Evolutionary conservation across 306 rosid species (phyloP).

Genomic region (Dicorynia guianensis): DNA sequence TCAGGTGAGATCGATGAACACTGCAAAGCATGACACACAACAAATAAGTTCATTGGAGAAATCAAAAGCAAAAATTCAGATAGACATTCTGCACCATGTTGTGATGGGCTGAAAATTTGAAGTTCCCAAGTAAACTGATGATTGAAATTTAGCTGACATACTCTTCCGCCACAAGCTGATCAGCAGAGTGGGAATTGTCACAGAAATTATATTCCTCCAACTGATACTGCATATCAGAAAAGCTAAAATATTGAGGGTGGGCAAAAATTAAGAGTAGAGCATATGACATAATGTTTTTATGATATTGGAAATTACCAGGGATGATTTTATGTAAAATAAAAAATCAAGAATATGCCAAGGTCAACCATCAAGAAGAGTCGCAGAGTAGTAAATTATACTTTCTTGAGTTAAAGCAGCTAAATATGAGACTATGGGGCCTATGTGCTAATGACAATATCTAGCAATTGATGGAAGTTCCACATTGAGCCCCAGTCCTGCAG

Average conservation of each 20-base stretch:
- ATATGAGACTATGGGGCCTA: too few relatives aligned
- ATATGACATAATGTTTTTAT: constrained; percentile 11
- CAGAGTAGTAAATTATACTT: neutral
- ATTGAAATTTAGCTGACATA: constrained; percentile 44
- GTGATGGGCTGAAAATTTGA: constrained; percentile 2
- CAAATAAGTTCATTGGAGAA: constrained; percentile 24
- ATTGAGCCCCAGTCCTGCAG: neutral
- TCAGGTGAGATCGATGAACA: constrained; percentile 42
- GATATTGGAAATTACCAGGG: constrained; percentile 10
- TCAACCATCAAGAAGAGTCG: constrained; percentile 3
- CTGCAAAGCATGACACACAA: constrained; percentile 52
- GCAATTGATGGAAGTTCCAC: constrained; percentile 8
- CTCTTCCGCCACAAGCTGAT: constrained; percentile 53
- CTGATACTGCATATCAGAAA: constrained; percentile 55
- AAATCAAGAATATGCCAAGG: constrained; percentile 27
- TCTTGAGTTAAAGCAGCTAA: neutral
- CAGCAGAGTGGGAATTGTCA: constrained; percentile 39
- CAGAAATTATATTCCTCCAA: constrained; percentile 56
- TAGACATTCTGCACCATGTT: constrained; percentile 25
- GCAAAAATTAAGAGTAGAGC: constrained; percentile 20
- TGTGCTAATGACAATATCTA: neutral
- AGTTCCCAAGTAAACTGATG: neutral
- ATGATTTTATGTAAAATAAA: constrained; percentile 12
- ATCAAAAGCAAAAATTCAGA: constrained; percentile 15
- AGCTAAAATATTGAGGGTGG: constrained; percentile 21